Conservation (phyloP, 129 eudicot species). For the Glebionis coronaria region DNA sequence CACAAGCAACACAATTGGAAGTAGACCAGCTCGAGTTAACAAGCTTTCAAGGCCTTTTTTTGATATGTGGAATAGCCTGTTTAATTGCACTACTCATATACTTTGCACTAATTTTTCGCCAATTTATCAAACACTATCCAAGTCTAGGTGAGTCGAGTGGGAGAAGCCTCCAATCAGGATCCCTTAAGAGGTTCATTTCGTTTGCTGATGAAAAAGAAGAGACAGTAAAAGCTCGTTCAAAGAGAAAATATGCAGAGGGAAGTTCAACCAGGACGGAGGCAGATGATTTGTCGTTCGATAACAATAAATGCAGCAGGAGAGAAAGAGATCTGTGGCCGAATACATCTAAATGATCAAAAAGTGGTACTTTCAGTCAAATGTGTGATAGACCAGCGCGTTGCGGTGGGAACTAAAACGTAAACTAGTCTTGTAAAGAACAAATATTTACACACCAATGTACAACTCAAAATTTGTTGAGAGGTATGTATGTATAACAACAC, state of each 20-base stretch:
- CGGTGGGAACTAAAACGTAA: too few species aligned
- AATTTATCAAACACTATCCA: slow-evolving; percentile 33
- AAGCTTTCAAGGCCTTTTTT: slow-evolving; percentile 70
- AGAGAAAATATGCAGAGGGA: slow-evolving; percentile 38
- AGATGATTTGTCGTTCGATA: slow-evolving; percentile 28
- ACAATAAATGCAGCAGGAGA: slow-evolving; percentile 19
- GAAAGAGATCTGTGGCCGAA: slow-evolving; percentile 27
- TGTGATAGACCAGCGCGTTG: background rate
- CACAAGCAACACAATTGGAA: slow-evolving; percentile 42
- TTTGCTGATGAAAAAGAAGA: slow-evolving; percentile 65
- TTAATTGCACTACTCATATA: slow-evolving; percentile 52
- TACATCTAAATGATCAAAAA: slow-evolving; percentile 11
- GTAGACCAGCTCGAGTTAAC: slow-evolving; percentile 60
- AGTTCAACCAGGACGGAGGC: slow-evolving; percentile 21
- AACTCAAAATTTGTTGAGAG: too few species aligned
- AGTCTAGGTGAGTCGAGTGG: slow-evolving; percentile 28
- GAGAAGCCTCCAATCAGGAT: slow-evolving; percentile 38
- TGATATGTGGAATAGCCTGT: slow-evolving; percentile 62
- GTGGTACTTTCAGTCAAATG: background rate
- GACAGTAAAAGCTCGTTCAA: slow-evolving; percentile 35
- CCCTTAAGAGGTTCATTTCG: slow-evolving; percentile 48
- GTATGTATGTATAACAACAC: too few species aligned
- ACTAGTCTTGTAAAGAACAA: too few species aligned
- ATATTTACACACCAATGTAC: too few species aligned
- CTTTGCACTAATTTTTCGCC: slow-evolving; percentile 25